Evolutionary conservation across 176 grass and related monocot species (phyloP).

Genomic region (Aegilops sharonensis): DNA sequence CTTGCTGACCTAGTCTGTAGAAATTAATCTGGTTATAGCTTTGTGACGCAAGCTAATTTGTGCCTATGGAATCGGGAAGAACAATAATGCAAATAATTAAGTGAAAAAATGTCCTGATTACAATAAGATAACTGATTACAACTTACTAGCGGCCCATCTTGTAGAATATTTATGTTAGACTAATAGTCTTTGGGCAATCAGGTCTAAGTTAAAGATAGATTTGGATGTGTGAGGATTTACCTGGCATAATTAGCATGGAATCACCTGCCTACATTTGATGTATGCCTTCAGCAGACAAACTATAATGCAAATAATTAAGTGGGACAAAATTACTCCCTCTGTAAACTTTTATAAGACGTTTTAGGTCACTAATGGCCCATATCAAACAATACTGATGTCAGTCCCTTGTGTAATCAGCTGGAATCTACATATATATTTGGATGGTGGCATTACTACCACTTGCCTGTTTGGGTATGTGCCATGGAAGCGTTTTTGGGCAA

Average conservation of each 20-base stretch:
- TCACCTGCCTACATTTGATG: neutral
- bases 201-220: neutral
- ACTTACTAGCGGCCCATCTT: neutral
- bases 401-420: neutral
- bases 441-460: neutral
- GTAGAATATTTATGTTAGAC: neutral
- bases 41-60: neutral
- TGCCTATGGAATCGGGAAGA: neutral
- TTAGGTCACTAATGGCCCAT: neutral
- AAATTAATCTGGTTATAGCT: neutral
- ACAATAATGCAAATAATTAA: neutral
- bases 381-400: neutral
- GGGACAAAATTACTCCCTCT: neutral
- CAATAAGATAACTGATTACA: neutral
- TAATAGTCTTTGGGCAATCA: neutral
- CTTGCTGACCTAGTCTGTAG: neutral
- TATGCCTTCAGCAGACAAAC: neutral
- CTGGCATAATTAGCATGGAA: neutral
- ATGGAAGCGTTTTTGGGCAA: neutral
- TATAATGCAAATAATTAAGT: neutral
- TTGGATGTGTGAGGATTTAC: neutral
- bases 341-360: no score
- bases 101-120: neutral
- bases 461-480: conserved; percentile 5
- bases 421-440: neutral